Evolutionary conservation across 441 rosid species (phyloP).

Genomic region (Euphorbia celastroides): DNA sequence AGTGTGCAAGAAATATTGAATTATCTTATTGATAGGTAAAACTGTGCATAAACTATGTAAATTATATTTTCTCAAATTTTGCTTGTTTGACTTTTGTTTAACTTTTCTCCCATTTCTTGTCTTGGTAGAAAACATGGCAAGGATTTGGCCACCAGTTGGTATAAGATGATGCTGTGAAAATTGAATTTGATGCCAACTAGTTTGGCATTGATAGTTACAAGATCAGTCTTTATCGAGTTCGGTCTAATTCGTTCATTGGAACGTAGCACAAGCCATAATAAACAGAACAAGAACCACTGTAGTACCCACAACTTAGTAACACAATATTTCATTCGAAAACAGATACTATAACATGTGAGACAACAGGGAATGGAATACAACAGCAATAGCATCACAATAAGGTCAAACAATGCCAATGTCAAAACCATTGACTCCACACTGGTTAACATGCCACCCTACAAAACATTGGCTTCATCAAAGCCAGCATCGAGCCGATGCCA

Average conservation of each 20-base stretch:
- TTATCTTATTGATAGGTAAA: conserved; percentile 8
- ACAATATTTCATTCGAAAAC: background rate
- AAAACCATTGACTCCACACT: conserved; percentile 18
- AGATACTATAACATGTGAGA: background rate
- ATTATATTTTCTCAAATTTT: background rate
- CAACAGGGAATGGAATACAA: background rate
- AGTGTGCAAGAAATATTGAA: conserved; percentile 7
- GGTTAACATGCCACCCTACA: conserved; percentile 19
- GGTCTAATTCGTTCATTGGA: too few relatives aligned
- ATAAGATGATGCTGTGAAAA: too few relatives aligned
- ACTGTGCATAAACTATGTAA: conserved; percentile 10
- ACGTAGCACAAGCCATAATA: background rate
- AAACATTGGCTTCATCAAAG: conserved; percentile 15
- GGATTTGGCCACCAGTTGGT: too few relatives aligned
- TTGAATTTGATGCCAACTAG: too few relatives aligned
- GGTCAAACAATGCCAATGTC: conserved; percentile 1
- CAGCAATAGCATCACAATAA: background rate
- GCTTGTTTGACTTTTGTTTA: background rate
- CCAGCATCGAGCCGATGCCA: conserved; percentile 54
- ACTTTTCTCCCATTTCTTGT: background rate
- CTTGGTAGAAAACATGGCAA: too few relatives aligned
- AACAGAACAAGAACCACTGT: background rate
- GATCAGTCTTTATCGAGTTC: too few relatives aligned
- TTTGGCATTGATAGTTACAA: too few relatives aligned
- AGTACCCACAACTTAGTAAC: background rate